Conservation (phyloP, 2,329 filamentous ascomycete genomes). For the Trichoderma sp. region DNA sequence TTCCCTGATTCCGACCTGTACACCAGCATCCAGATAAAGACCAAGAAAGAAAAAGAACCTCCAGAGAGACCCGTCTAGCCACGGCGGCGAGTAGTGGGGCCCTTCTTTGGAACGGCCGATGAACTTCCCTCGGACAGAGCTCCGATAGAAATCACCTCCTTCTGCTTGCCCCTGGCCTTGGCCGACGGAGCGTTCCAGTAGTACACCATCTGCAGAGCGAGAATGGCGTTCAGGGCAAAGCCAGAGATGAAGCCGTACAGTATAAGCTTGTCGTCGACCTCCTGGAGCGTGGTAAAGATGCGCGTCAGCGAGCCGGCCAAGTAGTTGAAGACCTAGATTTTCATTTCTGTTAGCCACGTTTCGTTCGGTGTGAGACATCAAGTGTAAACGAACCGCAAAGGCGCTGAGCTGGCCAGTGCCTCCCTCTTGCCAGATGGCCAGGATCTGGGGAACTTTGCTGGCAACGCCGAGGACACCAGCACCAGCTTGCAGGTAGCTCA, state of each 20-base stretch:
- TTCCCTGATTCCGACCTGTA: conserved; percentile 1
- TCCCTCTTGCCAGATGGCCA: conserved; percentile 78
- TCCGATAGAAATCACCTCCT: conserved; percentile 30
- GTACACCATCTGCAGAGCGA: conserved; percentile 88
- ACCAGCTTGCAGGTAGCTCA: conserved; percentile 78
- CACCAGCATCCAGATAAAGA: conserved; percentile 10
- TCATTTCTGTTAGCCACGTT: neutral
- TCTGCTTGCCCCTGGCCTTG: conserved; percentile 44
- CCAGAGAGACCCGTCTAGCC: conserved; percentile 30
- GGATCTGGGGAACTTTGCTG: conserved; percentile 92
- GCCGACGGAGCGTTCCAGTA: conserved; percentile 79
- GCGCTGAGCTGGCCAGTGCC: conserved; percentile 94
- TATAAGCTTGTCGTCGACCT: conserved; percentile 95
- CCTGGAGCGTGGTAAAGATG: conserved; percentile 96
- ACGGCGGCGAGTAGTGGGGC: conserved; percentile 44
- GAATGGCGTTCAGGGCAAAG: conserved; percentile 81
- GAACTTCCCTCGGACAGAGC: conserved; percentile 28
- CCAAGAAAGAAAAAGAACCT: neutral
- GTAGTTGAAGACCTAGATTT: conserved; percentile 88
- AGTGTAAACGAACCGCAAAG: conserved; percentile 64
- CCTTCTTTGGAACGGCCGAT: conserved; percentile 39
- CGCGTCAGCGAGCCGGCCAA: conserved; percentile 86
- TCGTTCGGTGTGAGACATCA: neutral
- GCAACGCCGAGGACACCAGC: conserved; percentile 80
- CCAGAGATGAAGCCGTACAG: conserved; percentile 92